phyloP scores from a whole-genome alignment of 257 asterid species.

The Solanum gracilifrons region DNA sequence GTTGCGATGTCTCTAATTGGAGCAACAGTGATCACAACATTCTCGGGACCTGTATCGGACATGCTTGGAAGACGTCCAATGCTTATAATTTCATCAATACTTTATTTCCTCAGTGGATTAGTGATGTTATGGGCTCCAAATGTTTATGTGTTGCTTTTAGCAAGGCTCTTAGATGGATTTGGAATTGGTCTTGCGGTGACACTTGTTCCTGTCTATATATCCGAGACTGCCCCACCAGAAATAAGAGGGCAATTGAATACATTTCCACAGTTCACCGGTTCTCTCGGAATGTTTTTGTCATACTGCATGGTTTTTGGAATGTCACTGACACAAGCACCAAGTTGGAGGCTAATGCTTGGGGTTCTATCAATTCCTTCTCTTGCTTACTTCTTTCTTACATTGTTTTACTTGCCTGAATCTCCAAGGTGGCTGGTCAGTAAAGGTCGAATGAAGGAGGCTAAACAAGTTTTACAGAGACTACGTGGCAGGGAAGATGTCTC shows the following conservation, averaged over 20 bases:
- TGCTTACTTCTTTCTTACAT: conserved; percentile 43
- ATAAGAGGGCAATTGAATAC: conserved; percentile 74
- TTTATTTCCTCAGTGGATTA: conserved; percentile 69
- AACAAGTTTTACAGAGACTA: conserved; percentile 52
- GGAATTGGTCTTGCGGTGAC: conserved; percentile 93
- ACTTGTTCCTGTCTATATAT: conserved; percentile 82
- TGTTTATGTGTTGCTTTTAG: conserved; percentile 66
- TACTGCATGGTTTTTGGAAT: conserved; percentile 91
- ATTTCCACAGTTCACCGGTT: conserved; percentile 87
- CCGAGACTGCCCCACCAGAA: conserved; percentile 96
- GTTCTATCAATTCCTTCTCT: conserved; percentile 79
- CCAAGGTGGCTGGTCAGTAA: conserved; percentile 96
- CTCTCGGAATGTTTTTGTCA: conserved; percentile 78
- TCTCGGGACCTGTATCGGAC: conserved; percentile 80
- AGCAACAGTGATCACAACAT: conserved; percentile 83
- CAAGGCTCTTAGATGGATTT: conserved; percentile 87
- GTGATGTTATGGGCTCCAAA: conserved; percentile 98
- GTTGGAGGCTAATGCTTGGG: conserved; percentile 97
- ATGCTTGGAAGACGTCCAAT: conserved; percentile 84
- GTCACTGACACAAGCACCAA: conserved; percentile 65
- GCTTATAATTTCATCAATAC: conserved; percentile 72
- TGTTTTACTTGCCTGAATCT: conserved; percentile 79
- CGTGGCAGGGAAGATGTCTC: conserved; percentile 91
- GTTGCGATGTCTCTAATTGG: conserved; percentile 91
- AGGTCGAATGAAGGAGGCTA: conserved; percentile 80